phyloP scores from a whole-genome alignment of 2,329 filamentous ascomycete genomes.

The Aspergillus sp. region DNA sequence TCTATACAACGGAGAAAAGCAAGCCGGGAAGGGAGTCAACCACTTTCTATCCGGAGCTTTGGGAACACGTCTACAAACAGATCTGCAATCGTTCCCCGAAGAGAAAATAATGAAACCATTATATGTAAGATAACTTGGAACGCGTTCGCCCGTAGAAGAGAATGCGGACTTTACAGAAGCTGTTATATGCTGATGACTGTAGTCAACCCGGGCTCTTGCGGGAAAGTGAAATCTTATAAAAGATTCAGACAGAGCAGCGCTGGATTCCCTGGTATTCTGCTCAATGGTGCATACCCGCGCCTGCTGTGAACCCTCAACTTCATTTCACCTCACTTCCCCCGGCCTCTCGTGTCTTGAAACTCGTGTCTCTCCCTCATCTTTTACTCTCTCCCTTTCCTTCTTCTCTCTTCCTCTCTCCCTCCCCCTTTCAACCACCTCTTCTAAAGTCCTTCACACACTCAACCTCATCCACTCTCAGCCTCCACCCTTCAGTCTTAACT shows the following conservation, averaged over 20 bases:
- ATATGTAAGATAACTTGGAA: neutral
- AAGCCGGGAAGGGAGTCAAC: conserved; percentile 42
- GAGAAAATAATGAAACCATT: conserved; percentile 14
- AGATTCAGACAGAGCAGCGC: neutral
- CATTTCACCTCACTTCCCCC: conserved; percentile 13
- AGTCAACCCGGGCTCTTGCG: neutral
- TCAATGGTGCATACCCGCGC: neutral
- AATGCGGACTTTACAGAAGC: neutral
- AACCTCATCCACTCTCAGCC: neutral
- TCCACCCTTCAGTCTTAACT: neutral
- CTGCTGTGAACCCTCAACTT: neutral
- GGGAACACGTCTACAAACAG: conserved; percentile 47
- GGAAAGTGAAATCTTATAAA: neutral
- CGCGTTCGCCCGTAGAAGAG: neutral
- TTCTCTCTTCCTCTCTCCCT: neutral
- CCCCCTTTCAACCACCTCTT: neutral
- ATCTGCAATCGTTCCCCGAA: conserved; percentile 35
- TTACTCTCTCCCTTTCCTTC: neutral
- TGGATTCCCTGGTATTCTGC: neutral
- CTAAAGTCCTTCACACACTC: neutral
- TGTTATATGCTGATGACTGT: neutral
- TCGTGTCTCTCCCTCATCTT: neutral
- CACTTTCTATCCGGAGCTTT: conserved; percentile 49
- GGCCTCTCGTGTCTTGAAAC: neutral
- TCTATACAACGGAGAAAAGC: conserved; percentile 45